Conservation (phyloP, 306 rosid species). For the Hylodesmum podocarpum region DNA sequence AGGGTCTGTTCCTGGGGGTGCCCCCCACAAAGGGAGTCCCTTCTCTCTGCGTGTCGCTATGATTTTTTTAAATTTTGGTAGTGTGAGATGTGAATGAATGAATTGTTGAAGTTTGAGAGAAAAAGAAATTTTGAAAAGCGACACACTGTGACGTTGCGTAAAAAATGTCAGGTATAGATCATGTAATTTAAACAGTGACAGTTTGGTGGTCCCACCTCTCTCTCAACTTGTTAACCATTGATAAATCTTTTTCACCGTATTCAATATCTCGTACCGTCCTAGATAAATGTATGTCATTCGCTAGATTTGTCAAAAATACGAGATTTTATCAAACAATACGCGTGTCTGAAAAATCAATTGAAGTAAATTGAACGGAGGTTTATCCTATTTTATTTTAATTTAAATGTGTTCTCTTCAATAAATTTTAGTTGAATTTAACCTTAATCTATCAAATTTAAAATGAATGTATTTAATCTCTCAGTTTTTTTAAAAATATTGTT, state of each 20-base stretch:
- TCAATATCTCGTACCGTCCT: background rate
- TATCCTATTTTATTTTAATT: no score
- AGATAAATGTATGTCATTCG: background rate
- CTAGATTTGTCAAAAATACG: no score
- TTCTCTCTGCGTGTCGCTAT: background rate
- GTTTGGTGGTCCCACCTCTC: background rate
- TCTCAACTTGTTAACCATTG: background rate
- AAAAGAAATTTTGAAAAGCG: constrained; percentile 24
- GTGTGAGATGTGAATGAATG: background rate
- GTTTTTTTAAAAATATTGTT: no score
- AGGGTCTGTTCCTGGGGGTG: background rate
- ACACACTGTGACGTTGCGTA: background rate
- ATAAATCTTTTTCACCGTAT: constrained; percentile 23
- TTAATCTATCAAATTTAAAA: no score
- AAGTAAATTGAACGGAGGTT: no score
- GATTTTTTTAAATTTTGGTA: background rate
- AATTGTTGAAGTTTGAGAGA: background rate
- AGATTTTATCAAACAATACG: background rate
- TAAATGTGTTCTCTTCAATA: no score
- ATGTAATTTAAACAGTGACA: constrained; percentile 25
- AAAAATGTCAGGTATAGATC: constrained; percentile 15
- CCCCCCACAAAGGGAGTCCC: constrained; percentile 17
- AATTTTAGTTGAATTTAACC: no score
- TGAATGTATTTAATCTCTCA: no score
- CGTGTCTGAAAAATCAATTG: no score